Conservation (phyloP, 192 early-diverging fungal genomes). For the Pilobolus umbonatus region DNA sequence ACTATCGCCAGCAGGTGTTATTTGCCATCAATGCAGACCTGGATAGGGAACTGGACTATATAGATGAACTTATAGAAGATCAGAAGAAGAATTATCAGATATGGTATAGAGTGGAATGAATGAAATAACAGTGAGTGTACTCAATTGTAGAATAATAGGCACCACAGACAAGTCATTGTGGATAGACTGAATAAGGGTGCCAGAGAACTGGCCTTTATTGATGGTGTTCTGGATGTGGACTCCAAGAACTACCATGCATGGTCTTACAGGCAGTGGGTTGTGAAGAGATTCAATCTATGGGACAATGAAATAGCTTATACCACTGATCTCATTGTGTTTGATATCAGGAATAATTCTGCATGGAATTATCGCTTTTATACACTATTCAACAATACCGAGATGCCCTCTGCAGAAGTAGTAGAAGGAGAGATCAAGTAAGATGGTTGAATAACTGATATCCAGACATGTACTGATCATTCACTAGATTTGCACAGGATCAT, state of each 20-base stretch:
- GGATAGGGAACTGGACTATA: slow-evolving; percentile 70
- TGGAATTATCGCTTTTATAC: slow-evolving; percentile 98
- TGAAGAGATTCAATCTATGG: slow-evolving; percentile 73
- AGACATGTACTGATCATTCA: neutral
- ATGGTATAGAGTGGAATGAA: slow-evolving; percentile 62
- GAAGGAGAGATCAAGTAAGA: slow-evolving; percentile 63
- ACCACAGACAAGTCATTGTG: slow-evolving; percentile 76
- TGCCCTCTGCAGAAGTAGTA: slow-evolving; percentile 39
- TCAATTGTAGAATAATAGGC: slow-evolving; percentile 41
- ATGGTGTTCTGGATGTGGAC: slow-evolving; percentile 65
- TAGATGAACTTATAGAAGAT: slow-evolving; percentile 62
- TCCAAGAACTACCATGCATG: slow-evolving; percentile 99
- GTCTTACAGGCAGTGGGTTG: slow-evolving; percentile 88
- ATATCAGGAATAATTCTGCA: slow-evolving; percentile 96
- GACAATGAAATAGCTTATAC: slow-evolving; percentile 70
- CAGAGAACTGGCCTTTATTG: slow-evolving; percentile 71
- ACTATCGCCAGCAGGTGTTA: slow-evolving; percentile 81
- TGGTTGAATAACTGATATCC: neutral
- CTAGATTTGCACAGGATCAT: slow-evolving; percentile 58
- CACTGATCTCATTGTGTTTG: slow-evolving; percentile 66
- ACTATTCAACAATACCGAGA: slow-evolving; percentile 35
- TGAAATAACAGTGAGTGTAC: neutral
- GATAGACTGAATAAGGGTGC: slow-evolving; percentile 48
- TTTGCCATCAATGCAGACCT: slow-evolving; percentile 63
- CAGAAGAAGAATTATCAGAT: slow-evolving; percentile 95